These are phyloP conservation scores for Aeschynomene evenia DNA, from an alignment of 306 rosid species.

Conservation along the genomic window DNA sequence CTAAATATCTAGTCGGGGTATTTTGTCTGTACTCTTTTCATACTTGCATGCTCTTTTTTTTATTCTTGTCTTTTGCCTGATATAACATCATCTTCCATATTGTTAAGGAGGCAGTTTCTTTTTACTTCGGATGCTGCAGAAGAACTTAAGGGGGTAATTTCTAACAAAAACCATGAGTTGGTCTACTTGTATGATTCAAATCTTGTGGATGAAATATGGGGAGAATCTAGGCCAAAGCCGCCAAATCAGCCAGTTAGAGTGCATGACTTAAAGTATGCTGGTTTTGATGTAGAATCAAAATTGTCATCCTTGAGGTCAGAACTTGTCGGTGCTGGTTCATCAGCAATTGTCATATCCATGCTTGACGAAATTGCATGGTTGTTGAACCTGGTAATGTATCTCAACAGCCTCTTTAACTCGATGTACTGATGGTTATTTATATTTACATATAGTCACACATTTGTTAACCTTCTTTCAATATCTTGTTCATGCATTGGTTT, in stretches of 20 bases:
- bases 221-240: conserved; percentile 68
- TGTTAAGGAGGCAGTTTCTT: conserved; percentile 98
- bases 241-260: conserved; percentile 68
- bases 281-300: conserved; percentile 79
- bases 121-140: conserved; percentile 91
- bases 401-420: conserved; percentile 13
- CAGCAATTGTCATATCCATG: conserved; percentile 82
- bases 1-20: neutral
- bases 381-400: conserved; percentile 78
- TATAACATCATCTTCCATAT: conserved; percentile 44
- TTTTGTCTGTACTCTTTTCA: neutral
- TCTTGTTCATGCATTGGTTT: too few species aligned
- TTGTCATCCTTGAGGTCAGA: conserved; percentile 73
- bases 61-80: conserved; percentile 49
- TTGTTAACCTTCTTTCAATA: too few species aligned
- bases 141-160: conserved; percentile 72
- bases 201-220: conserved; percentile 92
- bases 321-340: conserved; percentile 64
- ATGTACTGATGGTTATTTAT: conserved; percentile 22
- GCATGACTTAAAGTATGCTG: conserved; percentile 80
- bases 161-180: conserved; percentile 72
- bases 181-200: conserved; percentile 69
- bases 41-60: neutral
- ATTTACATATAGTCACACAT: conserved; percentile 10
- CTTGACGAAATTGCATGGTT: conserved; percentile 98